Conservation (phyloP, 2,329 filamentous ascomycete genomes). For the Botryotinia calthae region DNA sequence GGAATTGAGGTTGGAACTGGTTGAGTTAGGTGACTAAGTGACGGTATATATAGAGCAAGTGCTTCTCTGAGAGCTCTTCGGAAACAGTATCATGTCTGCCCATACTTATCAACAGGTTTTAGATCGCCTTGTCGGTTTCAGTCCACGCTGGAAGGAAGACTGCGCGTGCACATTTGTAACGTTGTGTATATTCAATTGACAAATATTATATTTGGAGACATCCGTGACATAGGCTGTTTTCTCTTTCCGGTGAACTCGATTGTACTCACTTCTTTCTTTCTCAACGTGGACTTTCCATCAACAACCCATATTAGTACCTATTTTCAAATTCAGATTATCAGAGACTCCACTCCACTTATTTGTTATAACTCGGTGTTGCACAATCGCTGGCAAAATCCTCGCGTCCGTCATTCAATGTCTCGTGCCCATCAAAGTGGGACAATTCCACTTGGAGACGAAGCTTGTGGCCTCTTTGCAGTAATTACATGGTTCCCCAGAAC, state of each 20-base stretch:
- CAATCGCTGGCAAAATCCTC: background rate
- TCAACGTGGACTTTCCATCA: too few species aligned
- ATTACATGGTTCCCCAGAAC: constrained; percentile 55
- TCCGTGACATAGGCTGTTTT: too few species aligned
- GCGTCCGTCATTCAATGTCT: background rate
- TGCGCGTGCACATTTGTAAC: too few species aligned
- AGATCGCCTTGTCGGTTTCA: background rate
- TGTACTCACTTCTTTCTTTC: too few species aligned
- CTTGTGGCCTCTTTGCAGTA: constrained; percentile 18
- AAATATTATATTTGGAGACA: too few species aligned
- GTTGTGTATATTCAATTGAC: too few species aligned
- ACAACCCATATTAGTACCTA: background rate
- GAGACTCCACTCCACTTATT: background rate
- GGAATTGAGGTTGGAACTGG: background rate
- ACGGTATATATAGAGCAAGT: background rate
- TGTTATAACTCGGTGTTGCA: background rate
- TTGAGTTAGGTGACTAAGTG: background rate
- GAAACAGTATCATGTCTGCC: background rate
- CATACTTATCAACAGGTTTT: background rate
- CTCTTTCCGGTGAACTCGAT: too few species aligned
- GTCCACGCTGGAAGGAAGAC: background rate
- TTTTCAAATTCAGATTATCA: too few species aligned
- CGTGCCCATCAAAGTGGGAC: background rate
- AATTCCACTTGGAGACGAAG: background rate
- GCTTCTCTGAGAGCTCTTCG: background rate